These are phyloP conservation scores for Calonectria pseudoturangicola DNA, from an alignment of 2,329 filamentous ascomycete species.

Conservation along the genomic window DNA sequence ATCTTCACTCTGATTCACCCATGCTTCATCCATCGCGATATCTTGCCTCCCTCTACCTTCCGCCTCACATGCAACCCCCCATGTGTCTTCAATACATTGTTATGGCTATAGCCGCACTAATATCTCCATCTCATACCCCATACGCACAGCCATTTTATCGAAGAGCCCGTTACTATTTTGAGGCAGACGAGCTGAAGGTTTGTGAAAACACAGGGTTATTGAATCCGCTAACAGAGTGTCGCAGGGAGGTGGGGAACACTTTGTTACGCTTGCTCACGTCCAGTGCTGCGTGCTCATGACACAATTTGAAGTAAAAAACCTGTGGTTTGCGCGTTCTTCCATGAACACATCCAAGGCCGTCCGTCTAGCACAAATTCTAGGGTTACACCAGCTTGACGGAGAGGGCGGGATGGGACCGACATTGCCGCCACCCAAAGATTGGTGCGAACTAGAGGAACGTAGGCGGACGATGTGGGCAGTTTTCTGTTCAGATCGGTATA, in stretches of 20 bases:
- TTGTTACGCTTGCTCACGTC: conserved; percentile 78
- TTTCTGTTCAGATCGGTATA: conserved; percentile 86
- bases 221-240: conserved; percentile 1
- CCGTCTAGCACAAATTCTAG: conserved; percentile 85
- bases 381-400: conserved; percentile 83
- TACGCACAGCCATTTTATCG: conserved; percentile 48
- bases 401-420: conserved; percentile 81
- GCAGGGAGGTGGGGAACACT: conserved; percentile 52
- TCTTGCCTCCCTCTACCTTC: conserved; percentile 50
- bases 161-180: conserved; percentile 49
- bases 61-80: conserved; percentile 52
- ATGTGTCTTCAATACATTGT: conserved; percentile 54
- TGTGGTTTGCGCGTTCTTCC: conserved; percentile 89
- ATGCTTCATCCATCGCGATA: conserved; percentile 50
- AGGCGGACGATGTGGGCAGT: conserved; percentile 87
- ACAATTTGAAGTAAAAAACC: conserved; percentile 85
- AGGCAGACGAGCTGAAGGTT: conserved; percentile 52
- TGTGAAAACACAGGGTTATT: rapidly evolving
- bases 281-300: conserved; percentile 85
- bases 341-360: conserved; percentile 83
- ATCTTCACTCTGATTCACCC: conserved; percentile 40
- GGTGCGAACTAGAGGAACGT: conserved; percentile 83
- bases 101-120: conserved; percentile 45
- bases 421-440: conserved; percentile 82
- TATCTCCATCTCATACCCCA: conserved; percentile 39